Conservation (phyloP, 2,329 filamentous ascomycete species). For the Pyrenophora tritici-repentis region DNA sequence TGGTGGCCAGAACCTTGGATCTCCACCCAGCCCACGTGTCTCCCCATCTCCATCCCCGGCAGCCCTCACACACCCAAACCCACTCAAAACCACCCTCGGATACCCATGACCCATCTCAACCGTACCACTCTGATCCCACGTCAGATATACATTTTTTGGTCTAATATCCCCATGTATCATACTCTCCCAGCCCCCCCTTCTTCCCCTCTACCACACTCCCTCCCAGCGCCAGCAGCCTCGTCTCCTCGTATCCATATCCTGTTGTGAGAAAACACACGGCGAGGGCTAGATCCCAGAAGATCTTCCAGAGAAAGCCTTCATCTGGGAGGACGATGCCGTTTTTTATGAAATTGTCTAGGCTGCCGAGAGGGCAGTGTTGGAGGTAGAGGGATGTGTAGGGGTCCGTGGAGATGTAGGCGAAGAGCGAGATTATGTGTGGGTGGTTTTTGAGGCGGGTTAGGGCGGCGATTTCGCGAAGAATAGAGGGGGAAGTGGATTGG, state of each 20-base stretch:
- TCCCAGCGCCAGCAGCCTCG: neutral
- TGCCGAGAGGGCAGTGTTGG: constrained; percentile 18
- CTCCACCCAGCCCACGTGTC: too few species aligned
- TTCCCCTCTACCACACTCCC: neutral
- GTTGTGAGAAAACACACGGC: constrained; percentile 18
- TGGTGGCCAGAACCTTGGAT: too few species aligned
- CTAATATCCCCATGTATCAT: constrained; percentile 27
- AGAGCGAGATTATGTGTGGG: neutral
- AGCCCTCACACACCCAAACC: too few species aligned
- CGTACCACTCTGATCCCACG: neutral
- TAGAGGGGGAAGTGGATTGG: neutral
- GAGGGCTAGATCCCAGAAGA: constrained; percentile 16
- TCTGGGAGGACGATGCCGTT: neutral
- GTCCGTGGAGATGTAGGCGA: neutral
- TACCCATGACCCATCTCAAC: too few species aligned
- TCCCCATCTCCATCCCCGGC: too few species aligned
- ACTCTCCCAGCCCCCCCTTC: constrained; percentile 3
- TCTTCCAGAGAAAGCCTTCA: constrained; percentile 23
- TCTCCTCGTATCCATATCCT: constrained; percentile 4
- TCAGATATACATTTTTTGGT: constrained; percentile 22
- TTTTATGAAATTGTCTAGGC: constrained; percentile 1
- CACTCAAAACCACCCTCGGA: too few species aligned
- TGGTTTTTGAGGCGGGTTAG: neutral
- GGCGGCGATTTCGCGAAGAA: neutral
- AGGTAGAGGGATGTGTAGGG: constrained; percentile 11